These are phyloP conservation scores for Lodderomyces oxycetoniae DNA, from an alignment of 1,139 yeast genomes.

Conservation along the genomic window DNA sequence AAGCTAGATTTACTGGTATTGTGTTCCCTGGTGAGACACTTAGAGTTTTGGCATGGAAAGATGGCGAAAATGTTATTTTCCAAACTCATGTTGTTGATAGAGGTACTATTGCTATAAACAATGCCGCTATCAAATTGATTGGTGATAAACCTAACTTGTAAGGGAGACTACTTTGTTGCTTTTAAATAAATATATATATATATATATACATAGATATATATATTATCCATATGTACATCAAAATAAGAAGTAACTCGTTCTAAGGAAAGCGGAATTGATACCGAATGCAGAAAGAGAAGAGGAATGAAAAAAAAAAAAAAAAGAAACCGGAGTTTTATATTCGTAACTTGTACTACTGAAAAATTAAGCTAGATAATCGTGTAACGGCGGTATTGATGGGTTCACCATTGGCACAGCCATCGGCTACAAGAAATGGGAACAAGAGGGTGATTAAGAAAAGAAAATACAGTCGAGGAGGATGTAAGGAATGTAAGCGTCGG, in stretches of 20 bases:
- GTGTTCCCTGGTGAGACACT: slow-evolving; percentile 97
- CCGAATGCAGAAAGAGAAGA: too few relatives aligned
- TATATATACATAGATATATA: too few relatives aligned
- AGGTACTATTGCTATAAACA: slow-evolving; percentile 72
- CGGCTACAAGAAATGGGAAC: background rate
- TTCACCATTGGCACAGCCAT: slow-evolving; percentile 5
- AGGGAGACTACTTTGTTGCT: too few relatives aligned
- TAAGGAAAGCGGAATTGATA: too few relatives aligned
- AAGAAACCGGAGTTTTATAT: too few relatives aligned
- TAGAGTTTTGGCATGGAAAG: slow-evolving; percentile 80
- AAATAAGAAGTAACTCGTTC: too few relatives aligned
- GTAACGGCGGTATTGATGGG: too few relatives aligned
- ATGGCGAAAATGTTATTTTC: slow-evolving; percentile 62
- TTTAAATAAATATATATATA: too few relatives aligned
- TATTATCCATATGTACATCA: too few relatives aligned
- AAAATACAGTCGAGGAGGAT: slow-evolving; percentile 57
- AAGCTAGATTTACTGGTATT: slow-evolving; percentile 85
- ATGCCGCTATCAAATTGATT: slow-evolving; percentile 76
- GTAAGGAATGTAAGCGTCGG: slow-evolving; percentile 58
- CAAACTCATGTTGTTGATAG: slow-evolving; percentile 82
- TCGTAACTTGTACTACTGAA: too few relatives aligned
- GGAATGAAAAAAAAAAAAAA: too few relatives aligned
- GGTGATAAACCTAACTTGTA: slow-evolving; percentile 34
- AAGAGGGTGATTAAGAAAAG: slow-evolving; percentile 30
- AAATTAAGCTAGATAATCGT: too few relatives aligned